A percentile compares a stretch with the other conserved stretches of the same genome.
These are phyloP conservation scores for Emydomyces testavorans DNA, from an alignment of 2,329 filamentous ascomycete species.

Conservation along the genomic window DNA sequence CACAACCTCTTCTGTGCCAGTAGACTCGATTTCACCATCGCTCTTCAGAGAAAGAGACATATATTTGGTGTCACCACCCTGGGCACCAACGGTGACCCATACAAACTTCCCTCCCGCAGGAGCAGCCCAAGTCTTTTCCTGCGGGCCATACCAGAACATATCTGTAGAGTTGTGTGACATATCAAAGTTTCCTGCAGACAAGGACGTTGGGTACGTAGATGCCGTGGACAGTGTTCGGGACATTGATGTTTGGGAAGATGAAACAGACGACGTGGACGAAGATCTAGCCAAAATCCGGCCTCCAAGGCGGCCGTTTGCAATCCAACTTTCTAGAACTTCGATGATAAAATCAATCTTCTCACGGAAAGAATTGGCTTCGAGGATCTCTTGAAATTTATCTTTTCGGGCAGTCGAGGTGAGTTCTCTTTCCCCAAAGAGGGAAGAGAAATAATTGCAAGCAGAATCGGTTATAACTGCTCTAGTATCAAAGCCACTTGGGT, in stretches of 20 bases:
- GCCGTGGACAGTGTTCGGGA: slow-evolving; percentile 7
- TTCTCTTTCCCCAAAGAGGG: slow-evolving; percentile 27
- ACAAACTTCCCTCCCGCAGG: slow-evolving; percentile 38
- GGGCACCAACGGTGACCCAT: slow-evolving; percentile 42
- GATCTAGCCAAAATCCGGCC: slow-evolving; percentile 20
- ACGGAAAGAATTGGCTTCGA: slow-evolving; percentile 36
- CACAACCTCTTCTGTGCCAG: slow-evolving; percentile 11
- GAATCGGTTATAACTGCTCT: slow-evolving; percentile 33
- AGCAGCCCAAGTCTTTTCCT: slow-evolving; percentile 32
- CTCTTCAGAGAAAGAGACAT: slow-evolving; percentile 28
- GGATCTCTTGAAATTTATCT: slow-evolving; percentile 31
- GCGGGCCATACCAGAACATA: slow-evolving; percentile 34
- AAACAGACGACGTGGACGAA: slow-evolving; percentile 1
- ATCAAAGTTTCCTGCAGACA: slow-evolving; percentile 12
- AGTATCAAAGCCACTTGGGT: slow-evolving; percentile 35
- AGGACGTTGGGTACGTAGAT: slow-evolving; percentile 12
- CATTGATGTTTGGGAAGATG: slow-evolving; percentile 1
- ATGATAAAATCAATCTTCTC: slow-evolving; percentile 35
- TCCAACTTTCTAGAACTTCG: slow-evolving; percentile 33
- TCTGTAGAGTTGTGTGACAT: slow-evolving; percentile 16
- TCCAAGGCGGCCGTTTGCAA: slow-evolving; percentile 30
- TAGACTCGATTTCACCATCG: slow-evolving; percentile 14
- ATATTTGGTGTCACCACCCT: slow-evolving; percentile 37
- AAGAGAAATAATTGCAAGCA: slow-evolving; percentile 31
- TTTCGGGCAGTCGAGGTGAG: slow-evolving; percentile 19